These are phyloP conservation scores for Artemisia tridentata DNA, from an alignment of 129 eudicot species.

Conservation along the genomic window DNA sequence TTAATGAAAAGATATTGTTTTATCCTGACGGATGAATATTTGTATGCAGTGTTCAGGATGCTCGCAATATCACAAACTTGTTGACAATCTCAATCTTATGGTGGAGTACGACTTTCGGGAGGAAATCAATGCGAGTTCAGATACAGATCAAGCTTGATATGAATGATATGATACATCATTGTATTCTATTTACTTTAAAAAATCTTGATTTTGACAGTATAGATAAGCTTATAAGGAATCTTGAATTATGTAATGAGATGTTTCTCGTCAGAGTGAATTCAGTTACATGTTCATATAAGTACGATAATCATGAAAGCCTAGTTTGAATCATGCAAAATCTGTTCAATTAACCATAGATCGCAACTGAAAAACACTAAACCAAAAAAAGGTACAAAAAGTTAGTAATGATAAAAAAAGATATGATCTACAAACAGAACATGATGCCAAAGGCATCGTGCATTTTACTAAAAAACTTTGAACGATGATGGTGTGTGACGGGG, in stretches of 20 bases:
- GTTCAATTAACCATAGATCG: constrained; percentile 3
- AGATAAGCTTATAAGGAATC: neutral
- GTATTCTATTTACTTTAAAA: neutral
- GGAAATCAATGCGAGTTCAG: constrained; percentile 31
- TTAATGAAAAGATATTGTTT: neutral
- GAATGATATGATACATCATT: neutral
- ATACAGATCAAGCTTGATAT: constrained; percentile 34
- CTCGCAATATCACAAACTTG: constrained; percentile 69
- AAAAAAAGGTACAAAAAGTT: neutral
- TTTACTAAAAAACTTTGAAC: constrained; percentile 56
- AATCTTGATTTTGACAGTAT: constrained; percentile 4
- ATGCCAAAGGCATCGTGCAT: constrained; percentile 62
- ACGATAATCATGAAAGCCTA: neutral
- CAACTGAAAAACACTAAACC: constrained; percentile 9
- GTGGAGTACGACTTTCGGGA: constrained; percentile 75
- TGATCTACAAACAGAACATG: constrained; percentile 62
- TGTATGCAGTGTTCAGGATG: constrained; percentile 78
- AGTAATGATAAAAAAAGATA: constrained; percentile 5
- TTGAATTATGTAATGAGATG: neutral
- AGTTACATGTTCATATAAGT: neutral
- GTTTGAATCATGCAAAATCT: constrained; percentile 13
- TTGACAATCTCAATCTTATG: constrained; percentile 88
- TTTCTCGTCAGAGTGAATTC: neutral
- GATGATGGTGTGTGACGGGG: constrained; percentile 43
- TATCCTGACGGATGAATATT: neutral